Conservation (phyloP, 139 green algal genomes). For the Chlamydomonas sp. region DNA sequence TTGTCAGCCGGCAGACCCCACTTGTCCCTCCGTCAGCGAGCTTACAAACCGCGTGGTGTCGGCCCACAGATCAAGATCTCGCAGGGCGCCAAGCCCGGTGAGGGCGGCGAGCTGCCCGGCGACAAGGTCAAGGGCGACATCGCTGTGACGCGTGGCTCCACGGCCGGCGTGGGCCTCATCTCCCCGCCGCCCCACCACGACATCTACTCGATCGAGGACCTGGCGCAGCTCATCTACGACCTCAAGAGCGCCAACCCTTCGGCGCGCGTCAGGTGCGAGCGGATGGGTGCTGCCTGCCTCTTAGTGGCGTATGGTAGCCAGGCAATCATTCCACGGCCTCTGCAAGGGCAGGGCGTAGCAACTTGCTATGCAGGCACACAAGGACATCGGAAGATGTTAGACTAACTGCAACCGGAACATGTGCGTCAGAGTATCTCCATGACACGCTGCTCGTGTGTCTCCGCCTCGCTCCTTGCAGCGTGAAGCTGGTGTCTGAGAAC, state of each 20-base stretch:
- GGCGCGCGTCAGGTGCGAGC: conserved; percentile 46
- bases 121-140: conserved; percentile 92
- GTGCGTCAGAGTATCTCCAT: too few species aligned
- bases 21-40: not conserved
- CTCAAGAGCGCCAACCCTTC: conserved; percentile 86
- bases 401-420: not conserved
- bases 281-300: not conserved
- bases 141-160: conserved; percentile 86
- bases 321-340: too few species aligned
- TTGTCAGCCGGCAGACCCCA: too few species aligned
- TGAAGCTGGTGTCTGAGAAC: conserved; percentile 97
- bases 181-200: conserved; percentile 99
- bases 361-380: too few species aligned
- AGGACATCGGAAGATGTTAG: too few species aligned
- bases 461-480: conserved; percentile 61
- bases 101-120: conserved; percentile 95
- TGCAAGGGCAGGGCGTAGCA: too few species aligned
- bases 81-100: conserved; percentile 77
- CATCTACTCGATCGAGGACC: conserved; percentile 99
- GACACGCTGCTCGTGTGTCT: not conserved
- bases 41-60: not conserved
- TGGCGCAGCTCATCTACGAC: conserved; percentile 99
- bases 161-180: conserved; percentile 96
- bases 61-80: conserved; percentile 49
- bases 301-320: too few species aligned